Evolutionary conservation across 2,329 filamentous ascomycete species (phyloP).

Genomic region (Fusarium globosum): DNA sequence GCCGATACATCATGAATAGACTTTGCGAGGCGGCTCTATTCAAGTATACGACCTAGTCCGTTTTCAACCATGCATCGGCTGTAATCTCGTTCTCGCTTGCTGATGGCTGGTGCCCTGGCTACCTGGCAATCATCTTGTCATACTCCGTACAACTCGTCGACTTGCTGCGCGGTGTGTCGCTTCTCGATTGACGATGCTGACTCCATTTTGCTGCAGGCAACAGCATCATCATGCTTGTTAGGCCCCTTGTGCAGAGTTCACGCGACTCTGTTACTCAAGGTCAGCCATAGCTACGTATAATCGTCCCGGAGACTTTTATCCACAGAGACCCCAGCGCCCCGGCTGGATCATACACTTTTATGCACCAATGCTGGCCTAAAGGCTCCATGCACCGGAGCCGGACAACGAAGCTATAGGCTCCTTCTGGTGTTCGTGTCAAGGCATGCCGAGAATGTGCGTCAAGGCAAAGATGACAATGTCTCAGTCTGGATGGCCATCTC

Average conservation of each 20-base stretch:
- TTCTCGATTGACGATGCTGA: constrained; percentile 22
- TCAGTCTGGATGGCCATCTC: constrained; percentile 15
- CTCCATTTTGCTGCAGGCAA: constrained; percentile 38
- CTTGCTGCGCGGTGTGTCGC: constrained; percentile 4
- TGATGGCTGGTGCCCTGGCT: not conserved
- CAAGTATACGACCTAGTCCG: not conserved
- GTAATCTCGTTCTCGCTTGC: constrained; percentile 3
- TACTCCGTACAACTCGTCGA: not conserved
- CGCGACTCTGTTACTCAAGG: constrained; percentile 37
- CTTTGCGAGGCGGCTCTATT: not conserved
- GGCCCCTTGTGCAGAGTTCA: constrained; percentile 39
- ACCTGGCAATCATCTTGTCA: not conserved
- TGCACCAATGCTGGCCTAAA: constrained; percentile 7
- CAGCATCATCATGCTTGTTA: constrained; percentile 41
- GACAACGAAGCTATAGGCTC: constrained; percentile 10
- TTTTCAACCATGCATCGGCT: constrained; percentile 4
- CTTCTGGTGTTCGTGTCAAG: constrained; percentile 14
- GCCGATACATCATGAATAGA: constrained; percentile 31
- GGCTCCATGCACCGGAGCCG: constrained; percentile 8
- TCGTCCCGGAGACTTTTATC: constrained; percentile 33
- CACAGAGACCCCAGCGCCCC: constrained; percentile 30
- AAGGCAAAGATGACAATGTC: constrained; percentile 15
- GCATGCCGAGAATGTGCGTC: constrained; percentile 9
- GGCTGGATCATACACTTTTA: constrained; percentile 9
- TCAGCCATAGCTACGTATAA: constrained; percentile 23